Conservation (phyloP, 1,284 basidiomycete species). For the Moesziomyces aphidis region DNA sequence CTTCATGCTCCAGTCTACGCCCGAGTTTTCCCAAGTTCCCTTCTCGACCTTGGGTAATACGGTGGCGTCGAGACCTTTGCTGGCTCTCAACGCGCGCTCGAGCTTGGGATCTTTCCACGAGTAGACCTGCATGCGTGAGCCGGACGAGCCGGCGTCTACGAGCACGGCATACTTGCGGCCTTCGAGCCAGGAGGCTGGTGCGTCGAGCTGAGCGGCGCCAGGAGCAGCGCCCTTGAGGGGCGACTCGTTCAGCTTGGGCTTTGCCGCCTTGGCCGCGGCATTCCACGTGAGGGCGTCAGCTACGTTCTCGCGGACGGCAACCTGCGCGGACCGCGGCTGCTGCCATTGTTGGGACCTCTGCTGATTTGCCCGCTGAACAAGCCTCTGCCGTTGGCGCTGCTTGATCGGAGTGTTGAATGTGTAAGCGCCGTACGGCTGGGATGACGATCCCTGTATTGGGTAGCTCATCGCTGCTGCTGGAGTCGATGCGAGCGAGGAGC, state of each 20-base stretch:
- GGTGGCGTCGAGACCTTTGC: constrained; percentile 55
- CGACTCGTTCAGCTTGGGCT: constrained; percentile 31
- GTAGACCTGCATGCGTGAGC: constrained; percentile 95
- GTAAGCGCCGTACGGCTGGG: constrained; percentile 42
- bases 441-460: constrained; percentile 47
- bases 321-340: constrained; percentile 9
- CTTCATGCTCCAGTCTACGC: constrained; percentile 82
- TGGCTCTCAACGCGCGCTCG: constrained; percentile 67
- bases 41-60: constrained; percentile 88
- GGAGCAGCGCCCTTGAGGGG: constrained; percentile 43
- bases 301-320: constrained; percentile 27
- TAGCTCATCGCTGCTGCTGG: constrained; percentile 25
- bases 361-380: not conserved
- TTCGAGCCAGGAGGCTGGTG: constrained; percentile 38
- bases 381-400: constrained; percentile 20
- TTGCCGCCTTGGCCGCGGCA: constrained; percentile 38
- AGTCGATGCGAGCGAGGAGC: not conserved
- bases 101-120: constrained; percentile 88
- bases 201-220: constrained; percentile 41
- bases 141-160: constrained; percentile 97
- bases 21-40: constrained; percentile 79
- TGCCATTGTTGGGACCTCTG: constrained; percentile 8
- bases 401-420: constrained; percentile 42
- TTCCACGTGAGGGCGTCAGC: constrained; percentile 48
- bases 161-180: constrained; percentile 82